Percentiles rank a stretch among this genome's conserved stretches.
phyloP scores from a whole-genome alignment of 495 filamentous ascomycete species.

The Penicillium simplicissimum region DNA sequence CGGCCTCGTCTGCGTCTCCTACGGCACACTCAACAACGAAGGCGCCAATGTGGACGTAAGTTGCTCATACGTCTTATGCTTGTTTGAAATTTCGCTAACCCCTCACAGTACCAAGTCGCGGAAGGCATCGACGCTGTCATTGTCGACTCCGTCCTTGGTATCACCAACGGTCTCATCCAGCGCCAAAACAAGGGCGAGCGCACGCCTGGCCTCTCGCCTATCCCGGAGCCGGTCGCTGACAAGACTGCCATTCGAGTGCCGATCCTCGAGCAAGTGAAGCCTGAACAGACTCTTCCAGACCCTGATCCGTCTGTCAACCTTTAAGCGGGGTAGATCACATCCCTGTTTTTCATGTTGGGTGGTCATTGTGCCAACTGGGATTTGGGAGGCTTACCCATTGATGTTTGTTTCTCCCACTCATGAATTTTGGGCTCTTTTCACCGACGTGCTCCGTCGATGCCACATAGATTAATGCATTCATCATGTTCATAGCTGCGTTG shows the following conservation, averaged over 20 bases:
- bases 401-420: neutral
- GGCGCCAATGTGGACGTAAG: conserved; percentile 78
- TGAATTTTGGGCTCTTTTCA: neutral
- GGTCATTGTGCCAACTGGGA: conserved; percentile 8
- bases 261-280: conserved; percentile 29
- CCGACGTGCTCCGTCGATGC: neutral
- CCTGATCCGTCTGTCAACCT: conserved; percentile 7
- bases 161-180: conserved; percentile 68
- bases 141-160: conserved; percentile 86
- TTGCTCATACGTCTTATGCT: conserved; percentile 8
- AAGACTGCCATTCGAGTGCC: conserved; percentile 36
- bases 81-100: neutral
- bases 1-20: conserved; percentile 94
- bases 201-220: conserved; percentile 31
- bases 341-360: neutral
- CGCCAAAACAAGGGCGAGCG: conserved; percentile 34
- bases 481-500: conserved; percentile 23
- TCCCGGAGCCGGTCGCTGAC: conserved; percentile 22
- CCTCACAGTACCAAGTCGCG: conserved; percentile 74
- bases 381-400: neutral
- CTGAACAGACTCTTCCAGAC: conserved; percentile 13
- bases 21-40: conserved; percentile 87
- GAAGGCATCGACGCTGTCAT: conserved; percentile 98
- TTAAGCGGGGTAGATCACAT: neutral
- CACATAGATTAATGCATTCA: conserved; percentile 20